Evolutionary conservation across 2,329 filamentous ascomycete species (phyloP).

Genomic region (Chalaropsis thielavioides): DNA sequence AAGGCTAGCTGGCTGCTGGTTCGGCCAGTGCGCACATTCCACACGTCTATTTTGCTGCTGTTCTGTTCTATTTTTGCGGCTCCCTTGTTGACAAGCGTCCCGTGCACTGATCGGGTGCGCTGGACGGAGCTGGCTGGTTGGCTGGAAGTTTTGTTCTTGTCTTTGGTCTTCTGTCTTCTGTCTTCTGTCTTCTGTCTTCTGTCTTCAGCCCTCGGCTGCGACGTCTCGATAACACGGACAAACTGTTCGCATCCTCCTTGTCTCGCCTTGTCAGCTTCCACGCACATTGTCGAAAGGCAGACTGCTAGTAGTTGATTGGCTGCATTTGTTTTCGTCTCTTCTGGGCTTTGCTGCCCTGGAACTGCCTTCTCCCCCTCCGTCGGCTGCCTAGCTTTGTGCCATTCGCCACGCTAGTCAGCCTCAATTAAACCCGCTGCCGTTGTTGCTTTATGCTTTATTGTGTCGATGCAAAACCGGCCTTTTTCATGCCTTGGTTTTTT

Average conservation of each 20-base stretch:
- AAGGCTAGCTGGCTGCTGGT: neutral
- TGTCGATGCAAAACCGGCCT: neutral
- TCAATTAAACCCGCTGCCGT: neutral
- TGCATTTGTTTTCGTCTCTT: neutral
- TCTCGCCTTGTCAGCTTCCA: neutral
- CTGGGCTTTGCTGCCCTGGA: neutral
- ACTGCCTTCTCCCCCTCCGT: neutral
- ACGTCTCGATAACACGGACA: neutral
- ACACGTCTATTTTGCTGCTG: no score
- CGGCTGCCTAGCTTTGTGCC: no score
- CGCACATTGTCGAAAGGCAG: neutral
- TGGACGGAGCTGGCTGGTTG: neutral
- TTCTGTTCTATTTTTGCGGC: neutral
- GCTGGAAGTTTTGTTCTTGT: neutral
- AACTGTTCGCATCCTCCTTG: neutral
- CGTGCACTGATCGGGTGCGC: neutral
- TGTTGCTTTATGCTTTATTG: neutral
- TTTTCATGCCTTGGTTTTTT: neutral
- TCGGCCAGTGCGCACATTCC: neutral
- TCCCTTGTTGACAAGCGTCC: neutral
- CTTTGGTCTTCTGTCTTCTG: no score
- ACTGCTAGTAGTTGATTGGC: neutral
- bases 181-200: no score
- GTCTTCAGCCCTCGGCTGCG: no score
- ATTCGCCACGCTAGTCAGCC: neutral